Evolutionary conservation across 805 yeast genomes (phyloP).

Genomic region (Suhomyces xylopsoci): DNA sequence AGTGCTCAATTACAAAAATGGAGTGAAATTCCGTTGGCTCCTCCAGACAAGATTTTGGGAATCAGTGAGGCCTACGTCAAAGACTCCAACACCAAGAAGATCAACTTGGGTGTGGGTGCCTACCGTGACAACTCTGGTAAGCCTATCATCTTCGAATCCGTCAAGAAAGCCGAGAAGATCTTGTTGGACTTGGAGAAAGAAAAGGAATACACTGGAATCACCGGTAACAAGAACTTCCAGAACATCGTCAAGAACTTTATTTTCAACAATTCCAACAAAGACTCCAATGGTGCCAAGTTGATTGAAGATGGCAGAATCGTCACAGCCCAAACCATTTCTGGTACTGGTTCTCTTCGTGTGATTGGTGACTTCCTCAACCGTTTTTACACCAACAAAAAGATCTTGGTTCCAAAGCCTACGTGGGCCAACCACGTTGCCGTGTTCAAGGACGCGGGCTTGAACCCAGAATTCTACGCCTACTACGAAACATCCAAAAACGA

Average conservation of each 20-base stretch:
- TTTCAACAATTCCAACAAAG: conserved; percentile 57
- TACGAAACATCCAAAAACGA: conserved; percentile 61
- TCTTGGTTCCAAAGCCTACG: conserved; percentile 81
- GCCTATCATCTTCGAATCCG: conserved; percentile 85
- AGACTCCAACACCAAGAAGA: conserved; percentile 58
- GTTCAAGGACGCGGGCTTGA: conserved; percentile 68
- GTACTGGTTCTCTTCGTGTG: conserved; percentile 91
- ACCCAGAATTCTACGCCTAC: conserved; percentile 63
- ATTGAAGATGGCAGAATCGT: conserved; percentile 64
- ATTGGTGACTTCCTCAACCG: conserved; percentile 71
- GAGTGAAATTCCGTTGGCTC: conserved; percentile 47
- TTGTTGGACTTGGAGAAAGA: conserved; percentile 51
- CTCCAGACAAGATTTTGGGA: conserved; percentile 86
- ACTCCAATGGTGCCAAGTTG: conserved; percentile 52
- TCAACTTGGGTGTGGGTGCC: conserved; percentile 84
- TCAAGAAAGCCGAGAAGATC: conserved; percentile 59
- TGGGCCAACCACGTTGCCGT: conserved; percentile 94
- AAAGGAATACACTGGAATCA: conserved; percentile 86
- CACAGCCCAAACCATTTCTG: conserved; percentile 86
- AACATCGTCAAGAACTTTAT: conserved; percentile 65
- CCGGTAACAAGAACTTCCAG: conserved; percentile 71
- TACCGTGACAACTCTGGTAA: conserved; percentile 84
- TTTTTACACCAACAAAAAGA: conserved; percentile 53
- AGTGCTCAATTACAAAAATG: conserved; percentile 8
- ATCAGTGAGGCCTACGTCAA: conserved; percentile 69